Evolutionary conservation across 257 asterid species (phyloP).

Genomic region (Nicotiana knightiana): DNA sequence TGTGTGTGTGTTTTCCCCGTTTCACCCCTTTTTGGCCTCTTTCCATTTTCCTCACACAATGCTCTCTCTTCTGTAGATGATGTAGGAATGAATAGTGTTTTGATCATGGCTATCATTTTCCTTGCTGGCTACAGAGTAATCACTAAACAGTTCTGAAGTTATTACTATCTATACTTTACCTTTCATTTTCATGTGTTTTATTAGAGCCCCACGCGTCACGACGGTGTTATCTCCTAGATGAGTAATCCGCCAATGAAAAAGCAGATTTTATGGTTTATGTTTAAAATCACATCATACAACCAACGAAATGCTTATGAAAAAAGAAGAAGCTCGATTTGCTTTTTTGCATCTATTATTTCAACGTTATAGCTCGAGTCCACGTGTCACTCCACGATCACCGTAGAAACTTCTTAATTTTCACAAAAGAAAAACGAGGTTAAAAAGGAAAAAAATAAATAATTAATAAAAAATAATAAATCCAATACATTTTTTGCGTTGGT

Average conservation of each 20-base stretch:
- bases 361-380: neutral
- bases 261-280: neutral
- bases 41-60: neutral
- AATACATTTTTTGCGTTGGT: neutral
- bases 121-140: neutral
- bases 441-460: neutral
- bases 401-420: neutral
- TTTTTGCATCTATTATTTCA: neutral
- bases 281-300: neutral
- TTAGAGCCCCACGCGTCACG: neutral
- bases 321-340: neutral
- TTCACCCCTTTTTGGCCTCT: neutral
- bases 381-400: neutral
- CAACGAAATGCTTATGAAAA: neutral
- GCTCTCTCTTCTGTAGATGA: neutral
- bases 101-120: conserved; percentile 7
- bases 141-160: neutral
- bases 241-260: neutral
- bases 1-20: neutral
- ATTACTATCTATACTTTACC: neutral
- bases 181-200: neutral
- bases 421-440: neutral
- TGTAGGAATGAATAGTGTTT: neutral
- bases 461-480: neutral
- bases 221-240: neutral